Base-by-base conservation (phyloP, 1,139 yeast genomes). In the Geotrichum australiense region DNA sequence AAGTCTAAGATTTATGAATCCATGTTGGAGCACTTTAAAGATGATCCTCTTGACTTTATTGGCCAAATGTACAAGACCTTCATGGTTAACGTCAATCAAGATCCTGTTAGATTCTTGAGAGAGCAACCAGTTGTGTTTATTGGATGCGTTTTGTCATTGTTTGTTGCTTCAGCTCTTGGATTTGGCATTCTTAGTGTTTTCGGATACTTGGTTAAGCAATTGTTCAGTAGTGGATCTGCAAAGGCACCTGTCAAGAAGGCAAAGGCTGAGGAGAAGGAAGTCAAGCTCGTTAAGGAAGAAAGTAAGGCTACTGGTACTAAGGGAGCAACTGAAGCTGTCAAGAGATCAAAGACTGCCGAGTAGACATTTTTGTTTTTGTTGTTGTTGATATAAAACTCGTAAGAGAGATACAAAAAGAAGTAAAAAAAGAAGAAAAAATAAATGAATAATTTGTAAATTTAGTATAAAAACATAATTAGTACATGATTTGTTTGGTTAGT, bases 101-200 rank as follows among this genome's bases (percentile, higher is more conserved):
- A 62, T 45, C 65, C 67, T 26, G 44, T 54, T 33, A 50, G 42
- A 24, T 64, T 69, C 11, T 34, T 65, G 39, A 42, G 49, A 43
- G 50, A 54, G 48, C 63, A 55, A 52, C 70, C 70, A 12, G 50
- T 57, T 25, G 56, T 58, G 7, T 62, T 65, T 4, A 55, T 58
- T 30, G 50, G 52, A 5, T 49, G 59, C 26, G 55, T 55, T 12
- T 40, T 52, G 18, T 51, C 53, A 18, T 41, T 49, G 25, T 29
- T 52, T 22, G 20, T 53, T 18, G 51, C 53, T 19, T 43, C 52
- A 34, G 47, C 58, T 26, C 47, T 58, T 22, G 46, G 56, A n/a
- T 47, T 59, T 27, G 63, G 63, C 12, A 10, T 59, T 26, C 33
- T 57, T 27, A 53, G 52, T 34, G 47, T 52, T 19, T 47, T 47